Evolutionary conservation across 2,329 filamentous ascomycete genomes (phyloP).

Genomic region (Fusarium zealandicum): DNA sequence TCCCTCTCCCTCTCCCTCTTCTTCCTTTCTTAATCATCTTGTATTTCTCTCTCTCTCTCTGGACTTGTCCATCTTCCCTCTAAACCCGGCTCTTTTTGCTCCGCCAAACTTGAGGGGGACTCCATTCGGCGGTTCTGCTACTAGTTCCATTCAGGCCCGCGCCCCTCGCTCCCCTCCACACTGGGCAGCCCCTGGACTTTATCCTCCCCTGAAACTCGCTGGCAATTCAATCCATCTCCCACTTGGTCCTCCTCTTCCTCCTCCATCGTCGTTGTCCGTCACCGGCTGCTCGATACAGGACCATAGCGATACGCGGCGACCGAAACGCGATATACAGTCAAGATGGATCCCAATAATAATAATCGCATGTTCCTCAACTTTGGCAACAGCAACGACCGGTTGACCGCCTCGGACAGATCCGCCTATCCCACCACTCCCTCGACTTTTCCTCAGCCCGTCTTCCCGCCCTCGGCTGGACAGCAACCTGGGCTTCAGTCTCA

Average conservation of each 20-base stretch:
- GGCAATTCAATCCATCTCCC: slow-evolving; percentile 27
- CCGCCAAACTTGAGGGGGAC: slow-evolving; percentile 28
- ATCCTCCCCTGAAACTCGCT: slow-evolving; percentile 40
- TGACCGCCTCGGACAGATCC: slow-evolving; percentile 68
- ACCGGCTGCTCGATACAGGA: slow-evolving; percentile 30
- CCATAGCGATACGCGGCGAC: slow-evolving; percentile 29
- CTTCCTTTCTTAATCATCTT: not conserved
- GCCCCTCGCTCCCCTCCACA: slow-evolving; percentile 34
- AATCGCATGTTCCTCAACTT: slow-evolving; percentile 72
- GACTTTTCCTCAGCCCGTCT: slow-evolving; percentile 92
- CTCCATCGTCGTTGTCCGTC: slow-evolving; percentile 8
- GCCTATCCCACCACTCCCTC: slow-evolving; percentile 89
- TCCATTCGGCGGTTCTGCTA: slow-evolving; percentile 14
- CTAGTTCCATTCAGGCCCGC: slow-evolving; percentile 27
- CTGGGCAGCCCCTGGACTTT: slow-evolving; percentile 39
- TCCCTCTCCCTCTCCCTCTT: not conserved
- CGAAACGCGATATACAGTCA: slow-evolving; percentile 32
- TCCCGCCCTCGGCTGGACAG: slow-evolving; percentile 47
- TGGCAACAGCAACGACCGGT: slow-evolving; percentile 70
- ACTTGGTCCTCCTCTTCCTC: slow-evolving; percentile 28
- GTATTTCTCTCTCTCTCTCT: not conserved
- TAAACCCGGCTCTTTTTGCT: slow-evolving; percentile 19
- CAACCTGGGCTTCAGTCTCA: slow-evolving; percentile 46
- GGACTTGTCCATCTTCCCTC: slow-evolving; percentile 5
- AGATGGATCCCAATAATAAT: slow-evolving; percentile 62